These are phyloP conservation scores for Hordeum pubiflorum DNA, from an alignment of 202 grass and related monocot species.

Conservation along the genomic window DNA sequence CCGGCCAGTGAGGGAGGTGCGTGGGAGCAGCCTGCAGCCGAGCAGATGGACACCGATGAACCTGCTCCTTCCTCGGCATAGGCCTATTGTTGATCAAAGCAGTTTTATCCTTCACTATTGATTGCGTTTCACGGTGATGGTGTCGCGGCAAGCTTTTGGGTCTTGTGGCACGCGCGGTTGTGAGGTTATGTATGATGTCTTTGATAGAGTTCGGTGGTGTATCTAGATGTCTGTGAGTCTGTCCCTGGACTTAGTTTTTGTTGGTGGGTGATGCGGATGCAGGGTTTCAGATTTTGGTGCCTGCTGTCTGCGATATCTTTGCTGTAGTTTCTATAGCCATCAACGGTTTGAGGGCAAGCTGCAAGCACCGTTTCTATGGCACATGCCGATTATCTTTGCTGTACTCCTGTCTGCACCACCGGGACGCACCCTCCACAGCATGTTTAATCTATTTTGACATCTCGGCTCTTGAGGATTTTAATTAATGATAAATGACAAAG, in stretches of 20 bases:
- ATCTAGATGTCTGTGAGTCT: not conserved
- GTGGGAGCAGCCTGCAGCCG: slow-evolving; percentile 22
- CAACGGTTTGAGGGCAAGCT: no score
- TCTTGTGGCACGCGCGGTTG: not conserved
- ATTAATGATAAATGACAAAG: no score
- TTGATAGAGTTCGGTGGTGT: not conserved
- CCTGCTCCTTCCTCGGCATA: slow-evolving; percentile 39
- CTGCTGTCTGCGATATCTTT: not conserved
- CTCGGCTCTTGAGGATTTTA: no score
- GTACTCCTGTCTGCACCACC: no score
- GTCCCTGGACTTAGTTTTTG: not conserved
- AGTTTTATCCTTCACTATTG: not conserved
- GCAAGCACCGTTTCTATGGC: no score
- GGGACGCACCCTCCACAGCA: no score
- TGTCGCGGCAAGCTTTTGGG: not conserved
- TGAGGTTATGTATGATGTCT: slow-evolving; percentile 20
- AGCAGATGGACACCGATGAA: slow-evolving; percentile 64
- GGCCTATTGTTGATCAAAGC: not conserved
- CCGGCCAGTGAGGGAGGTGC: not conserved
- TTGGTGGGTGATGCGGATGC: not conserved
- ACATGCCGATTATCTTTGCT: no score
- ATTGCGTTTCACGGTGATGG: not conserved
- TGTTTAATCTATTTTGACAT: no score
- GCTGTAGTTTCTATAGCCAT: not conserved
- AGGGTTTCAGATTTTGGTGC: not conserved